These are phyloP conservation scores for Ramichloridium luteum DNA, from an alignment of 2,329 filamentous ascomycete species.

Conservation along the genomic window DNA sequence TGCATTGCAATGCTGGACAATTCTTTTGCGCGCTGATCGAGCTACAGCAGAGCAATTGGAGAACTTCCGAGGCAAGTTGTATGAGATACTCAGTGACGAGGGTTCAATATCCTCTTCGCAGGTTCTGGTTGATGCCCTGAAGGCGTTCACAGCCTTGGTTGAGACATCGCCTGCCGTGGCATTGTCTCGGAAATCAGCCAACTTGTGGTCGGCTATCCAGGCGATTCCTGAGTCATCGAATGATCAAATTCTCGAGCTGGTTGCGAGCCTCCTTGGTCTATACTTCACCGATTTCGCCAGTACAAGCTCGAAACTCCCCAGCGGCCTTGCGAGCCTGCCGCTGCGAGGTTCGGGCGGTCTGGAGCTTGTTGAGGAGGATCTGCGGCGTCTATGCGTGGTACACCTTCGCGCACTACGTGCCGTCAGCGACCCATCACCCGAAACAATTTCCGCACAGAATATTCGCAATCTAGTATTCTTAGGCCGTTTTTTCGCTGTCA, in stretches of 20 bases:
- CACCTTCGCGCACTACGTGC: constrained; percentile 49
- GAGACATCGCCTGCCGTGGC: constrained; percentile 52
- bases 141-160: constrained; percentile 55
- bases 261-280: constrained; percentile 60
- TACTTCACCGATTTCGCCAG: constrained; percentile 71
- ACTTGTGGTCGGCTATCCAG: constrained; percentile 61
- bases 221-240: constrained; percentile 57
- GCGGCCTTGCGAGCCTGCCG: constrained; percentile 44
- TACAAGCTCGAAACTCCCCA: constrained; percentile 39
- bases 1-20: constrained; percentile 66
- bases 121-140: constrained; percentile 60
- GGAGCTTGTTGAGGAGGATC: constrained; percentile 49
- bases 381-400: constrained; percentile 47
- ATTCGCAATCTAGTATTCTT: constrained; percentile 77
- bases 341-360: constrained; percentile 61
- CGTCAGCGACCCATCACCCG: constrained; percentile 44
- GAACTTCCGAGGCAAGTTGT: constrained; percentile 41
- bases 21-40: constrained; percentile 55
- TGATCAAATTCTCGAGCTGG: constrained; percentile 61
- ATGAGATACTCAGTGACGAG: constrained; percentile 41
- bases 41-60: constrained; percentile 53
- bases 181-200: constrained; percentile 46
- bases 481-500: constrained; percentile 51
- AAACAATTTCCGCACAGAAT: constrained; percentile 65
- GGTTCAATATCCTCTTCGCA: constrained; percentile 52